Percentiles rank a stretch among this genome's conserved stretches.
Evolutionary conservation across 108 stramenopile species (phyloP).

Genomic region (Skeletonema marinoi): DNA sequence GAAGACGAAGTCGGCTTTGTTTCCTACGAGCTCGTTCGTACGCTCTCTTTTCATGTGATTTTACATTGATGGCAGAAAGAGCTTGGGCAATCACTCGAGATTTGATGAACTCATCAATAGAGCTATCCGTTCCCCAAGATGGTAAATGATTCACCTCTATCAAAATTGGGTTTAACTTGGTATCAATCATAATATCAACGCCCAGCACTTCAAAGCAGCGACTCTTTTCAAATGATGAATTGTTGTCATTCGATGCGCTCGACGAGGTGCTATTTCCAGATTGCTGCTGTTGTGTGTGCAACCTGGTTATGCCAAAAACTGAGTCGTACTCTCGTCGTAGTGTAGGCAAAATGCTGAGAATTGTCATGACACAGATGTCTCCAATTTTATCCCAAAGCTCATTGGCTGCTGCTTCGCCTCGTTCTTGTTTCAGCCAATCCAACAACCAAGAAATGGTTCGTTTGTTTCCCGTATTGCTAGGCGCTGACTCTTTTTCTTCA

Average conservation of each 20-base stretch:
- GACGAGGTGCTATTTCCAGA: background rate
- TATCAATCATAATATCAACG: conserved; percentile 88
- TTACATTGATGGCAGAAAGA: conserved; percentile 33
- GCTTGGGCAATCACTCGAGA: conserved; percentile 51
- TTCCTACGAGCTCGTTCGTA: conserved; percentile 29
- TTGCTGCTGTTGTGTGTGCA: background rate
- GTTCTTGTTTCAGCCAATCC: conserved; percentile 51
- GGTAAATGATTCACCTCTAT: conserved; percentile 88
- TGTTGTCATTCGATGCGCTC: background rate
- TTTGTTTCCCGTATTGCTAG: conserved; percentile 58
- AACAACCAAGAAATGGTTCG: conserved; percentile 77
- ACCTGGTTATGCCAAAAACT: conserved; percentile 27
- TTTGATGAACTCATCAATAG: conserved; percentile 55
- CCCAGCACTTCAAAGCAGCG: conserved; percentile 82
- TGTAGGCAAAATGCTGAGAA: conserved; percentile 68
- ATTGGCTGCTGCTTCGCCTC: conserved; percentile 46
- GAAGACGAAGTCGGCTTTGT: conserved; percentile 25
- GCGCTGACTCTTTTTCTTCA: conserved; percentile 19
- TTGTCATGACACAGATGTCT: conserved; percentile 67
- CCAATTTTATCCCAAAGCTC: conserved; percentile 69
- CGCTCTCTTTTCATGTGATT: conserved; percentile 22
- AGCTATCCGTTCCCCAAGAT: conserved; percentile 51
- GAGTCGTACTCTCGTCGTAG: conserved; percentile 62
- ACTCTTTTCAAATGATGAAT: conserved; percentile 16
- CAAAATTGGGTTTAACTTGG: conserved; percentile 73